Percentiles rank a stretch among this genome's conserved stretches.
phyloP scores from a whole-genome alignment of 164 flowering plant species.

The Cinnamomum chago region DNA sequence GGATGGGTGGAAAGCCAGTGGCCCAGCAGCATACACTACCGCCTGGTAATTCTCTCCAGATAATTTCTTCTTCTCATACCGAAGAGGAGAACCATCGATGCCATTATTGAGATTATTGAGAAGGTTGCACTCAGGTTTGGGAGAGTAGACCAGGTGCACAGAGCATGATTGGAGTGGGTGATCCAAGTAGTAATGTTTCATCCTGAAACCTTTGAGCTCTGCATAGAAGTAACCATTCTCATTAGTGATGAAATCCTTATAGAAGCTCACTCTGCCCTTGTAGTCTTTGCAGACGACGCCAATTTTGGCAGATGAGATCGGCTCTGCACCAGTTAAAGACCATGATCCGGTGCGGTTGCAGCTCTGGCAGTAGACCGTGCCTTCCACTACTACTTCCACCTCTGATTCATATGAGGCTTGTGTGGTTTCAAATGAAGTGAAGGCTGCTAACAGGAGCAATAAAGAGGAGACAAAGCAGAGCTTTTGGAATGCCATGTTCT shows the following conservation, averaged over 20 bases:
- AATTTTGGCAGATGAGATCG: slow-evolving; percentile 52
- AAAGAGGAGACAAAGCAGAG: neutral
- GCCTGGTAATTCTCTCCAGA: slow-evolving; percentile 44
- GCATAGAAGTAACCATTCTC: slow-evolving; percentile 66
- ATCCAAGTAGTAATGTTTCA: slow-evolving; percentile 42
- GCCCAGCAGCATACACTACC: slow-evolving; percentile 68
- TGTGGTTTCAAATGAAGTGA: neutral
- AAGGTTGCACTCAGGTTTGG: slow-evolving; percentile 51
- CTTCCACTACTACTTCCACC: slow-evolving; percentile 52
- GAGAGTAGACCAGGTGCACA: slow-evolving; percentile 67
- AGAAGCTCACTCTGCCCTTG: slow-evolving; percentile 52
- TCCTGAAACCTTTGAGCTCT: slow-evolving; percentile 48
- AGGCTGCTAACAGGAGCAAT: neutral
- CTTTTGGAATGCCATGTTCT: slow-evolving; percentile 2
- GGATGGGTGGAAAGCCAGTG: slow-evolving; percentile 74
- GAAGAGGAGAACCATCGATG: slow-evolving; percentile 56
- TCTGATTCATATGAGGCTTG: slow-evolving; percentile 2
- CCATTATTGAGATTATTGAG: slow-evolving; percentile 56
- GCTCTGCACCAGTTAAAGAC: slow-evolving; percentile 53
- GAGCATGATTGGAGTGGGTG: slow-evolving; percentile 79
- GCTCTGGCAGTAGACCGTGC: slow-evolving; percentile 78
- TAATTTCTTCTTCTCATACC: slow-evolving; percentile 51
- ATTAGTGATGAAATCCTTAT: slow-evolving; percentile 47
- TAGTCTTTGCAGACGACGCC: slow-evolving; percentile 69
- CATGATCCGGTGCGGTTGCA: slow-evolving; percentile 50